Evolutionary conservation across 2,329 filamentous ascomycete genomes (phyloP), one percentile per base, ranked within the genome.

Genomic region (Rasamsonia emersonii): DNA sequence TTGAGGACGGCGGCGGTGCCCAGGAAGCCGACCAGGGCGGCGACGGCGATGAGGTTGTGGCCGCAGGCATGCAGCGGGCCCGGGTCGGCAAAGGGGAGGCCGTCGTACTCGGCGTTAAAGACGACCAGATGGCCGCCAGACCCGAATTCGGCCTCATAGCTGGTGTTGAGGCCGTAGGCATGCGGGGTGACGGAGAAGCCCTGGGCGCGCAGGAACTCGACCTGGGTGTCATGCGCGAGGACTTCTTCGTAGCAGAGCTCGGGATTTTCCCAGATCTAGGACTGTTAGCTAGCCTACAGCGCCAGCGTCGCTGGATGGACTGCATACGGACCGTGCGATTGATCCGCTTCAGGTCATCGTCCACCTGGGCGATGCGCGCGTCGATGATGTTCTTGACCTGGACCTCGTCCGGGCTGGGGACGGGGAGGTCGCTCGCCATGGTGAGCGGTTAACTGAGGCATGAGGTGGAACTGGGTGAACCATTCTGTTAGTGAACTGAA

Each of bases 21-120:
- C 1, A 41, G 13, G 10, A 42, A 41, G 2, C 30, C 37, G 7
- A 40, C 31, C 2, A 47, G 21, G 4, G 28, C 23, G 9, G 32
- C 33, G 7, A 32, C 42, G 6, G 42, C 43, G 2, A 46, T 47
- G 18, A 44, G 44, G 17, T 46, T 46, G 24, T 47, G 45, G 2
- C 43, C 43, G 15, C 42, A 47, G 1, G 40, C 42, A 29, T 46
- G 42, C 5, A 40, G 37, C 8, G 43, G 40, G 0, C 17, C 34
- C 3, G 42, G 43, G 0, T 26, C 24, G n/a, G 24, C 24, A 11
- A 26, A 26, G 7, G 24, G 24, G 15, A 47, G 32, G 1, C 38
- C 42, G 18, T 46, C 45, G 10, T 47, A 44, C 25, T 46, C 41
- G 7, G 39, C 39, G 10, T 39, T 40, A 17, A 42, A 45, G 9